Evolutionary conservation across 2,329 filamentous ascomycete genomes (phyloP), one percentile per base, ranked within the genome.

Genomic region (Fusarium chuoi): DNA sequence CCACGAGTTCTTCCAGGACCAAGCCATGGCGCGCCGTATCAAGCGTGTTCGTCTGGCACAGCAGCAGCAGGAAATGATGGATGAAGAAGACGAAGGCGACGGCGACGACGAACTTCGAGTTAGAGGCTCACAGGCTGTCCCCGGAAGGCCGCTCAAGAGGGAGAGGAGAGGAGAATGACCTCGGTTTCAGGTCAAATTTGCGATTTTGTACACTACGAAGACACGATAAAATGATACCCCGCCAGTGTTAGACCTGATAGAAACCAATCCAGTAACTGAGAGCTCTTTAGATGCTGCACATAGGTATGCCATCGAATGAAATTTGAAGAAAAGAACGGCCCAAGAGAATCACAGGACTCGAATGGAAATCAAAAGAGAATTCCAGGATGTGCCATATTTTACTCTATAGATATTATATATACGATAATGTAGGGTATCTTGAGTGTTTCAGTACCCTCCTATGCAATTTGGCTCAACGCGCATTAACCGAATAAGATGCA

Each of bases 11-110:
- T 86, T 85, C 67, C 82, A 85, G 24, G 90, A 93, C 74, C 83
- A 86, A 48, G 81, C 89, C 20, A 84, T 92, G 68, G 79, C 88
- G 30, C 88, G 90, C 44, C 87, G 87, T 74, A 89, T 93, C 61
- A 85, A 88, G 79, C 88, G 90, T 12, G 83, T 86, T 13, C 83
- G 85, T 65, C 83, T 85, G 55, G 82, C 83, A 5, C 83, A 84
- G 62, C 80, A 81, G 67, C 80, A 82, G 24, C 81, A 84, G n/a
- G 81, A 83, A n/a, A 83, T 87, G 44, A 78, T 81, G 12, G 75
- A 79, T 41, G 79, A 81, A 9, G 77, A 80, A 0, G 74, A 74
- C 5, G 70, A 76, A 3, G 72, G 57, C n/a, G 74, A 79, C 17
- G 74, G 60, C 18, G 70, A 77, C 20, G 57, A 77, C 36, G 77